Conservation (phyloP, 1,284 basidiomycete species). For the Schizophyllum amplum region DNA sequence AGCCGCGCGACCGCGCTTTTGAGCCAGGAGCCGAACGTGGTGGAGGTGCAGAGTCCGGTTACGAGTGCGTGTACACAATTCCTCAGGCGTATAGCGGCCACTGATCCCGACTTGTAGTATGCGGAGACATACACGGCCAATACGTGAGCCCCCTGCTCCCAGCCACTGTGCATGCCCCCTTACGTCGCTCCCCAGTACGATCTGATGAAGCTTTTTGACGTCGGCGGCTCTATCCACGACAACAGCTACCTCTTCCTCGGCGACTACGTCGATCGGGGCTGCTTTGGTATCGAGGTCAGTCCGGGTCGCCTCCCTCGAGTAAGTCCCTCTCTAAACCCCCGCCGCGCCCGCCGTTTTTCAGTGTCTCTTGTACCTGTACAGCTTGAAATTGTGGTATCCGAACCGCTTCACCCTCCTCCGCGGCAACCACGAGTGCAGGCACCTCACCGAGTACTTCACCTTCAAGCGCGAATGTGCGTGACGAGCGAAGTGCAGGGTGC, state of each 20-base stretch:
- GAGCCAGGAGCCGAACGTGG: constrained; percentile 78
- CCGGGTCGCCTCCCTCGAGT: neutral
- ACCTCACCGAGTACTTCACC: constrained; percentile 95
- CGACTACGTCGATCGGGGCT: constrained; percentile 97
- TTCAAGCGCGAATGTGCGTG: constrained; percentile 83
- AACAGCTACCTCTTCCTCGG: constrained; percentile 95
- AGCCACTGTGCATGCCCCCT: neutral
- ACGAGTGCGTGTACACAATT: constrained; percentile 40
- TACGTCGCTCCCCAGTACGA: constrained; percentile 61
- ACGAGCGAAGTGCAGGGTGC: neutral
- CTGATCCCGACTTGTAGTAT: constrained; percentile 32
- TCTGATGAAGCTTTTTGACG: constrained; percentile 96
- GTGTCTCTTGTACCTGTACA: constrained; percentile 86
- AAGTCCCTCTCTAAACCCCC: neutral
- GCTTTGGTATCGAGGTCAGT: constrained; percentile 77
- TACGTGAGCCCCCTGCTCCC: constrained; percentile 56
- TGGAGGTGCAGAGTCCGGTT: constrained; percentile 84
- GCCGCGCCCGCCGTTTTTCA: neutral
- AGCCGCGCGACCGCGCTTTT: constrained; percentile 72
- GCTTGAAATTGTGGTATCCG: constrained; percentile 93
- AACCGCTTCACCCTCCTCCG: constrained; percentile 85
- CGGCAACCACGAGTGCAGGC: constrained; percentile 97
- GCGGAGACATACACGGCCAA: constrained; percentile 98
- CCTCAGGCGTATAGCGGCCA: neutral
- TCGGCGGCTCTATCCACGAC: constrained; percentile 84